These are phyloP conservation scores for Tephrocybe sp. DNA, from an alignment of 768 basidiomycete species.

Conservation along the genomic window DNA sequence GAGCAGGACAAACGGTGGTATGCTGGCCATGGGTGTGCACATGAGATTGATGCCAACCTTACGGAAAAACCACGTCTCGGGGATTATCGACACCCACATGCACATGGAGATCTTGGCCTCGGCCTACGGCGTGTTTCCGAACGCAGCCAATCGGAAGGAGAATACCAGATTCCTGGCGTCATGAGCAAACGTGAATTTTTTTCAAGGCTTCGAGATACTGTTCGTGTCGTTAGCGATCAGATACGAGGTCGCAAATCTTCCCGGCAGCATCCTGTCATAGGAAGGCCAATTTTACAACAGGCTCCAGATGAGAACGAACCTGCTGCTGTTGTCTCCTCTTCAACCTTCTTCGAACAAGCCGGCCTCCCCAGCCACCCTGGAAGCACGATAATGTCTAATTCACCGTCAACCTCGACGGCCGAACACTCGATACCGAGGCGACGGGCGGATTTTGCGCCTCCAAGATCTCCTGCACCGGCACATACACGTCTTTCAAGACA, in stretches of 20 bases:
- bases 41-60: slow-evolving; percentile 14
- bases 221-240: slow-evolving; percentile 67
- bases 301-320: slow-evolving; percentile 10
- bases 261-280: slow-evolving; percentile 48
- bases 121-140: slow-evolving; percentile 51
- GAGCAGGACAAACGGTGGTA: slow-evolving; percentile 72
- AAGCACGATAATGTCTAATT: slow-evolving; percentile 50
- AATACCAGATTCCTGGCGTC: slow-evolving; percentile 44
- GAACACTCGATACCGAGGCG: slow-evolving; percentile 64
- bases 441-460: slow-evolving; percentile 67
- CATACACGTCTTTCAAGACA: slow-evolving; percentile 34
- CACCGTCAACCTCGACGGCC: slow-evolving; percentile 65
- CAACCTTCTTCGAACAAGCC: slow-evolving; percentile 41
- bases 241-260: slow-evolving; percentile 31
- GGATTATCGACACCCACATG: slow-evolving; percentile 12
- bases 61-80: slow-evolving; percentile 10
- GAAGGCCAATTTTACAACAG: slow-evolving; percentile 49
- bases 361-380: slow-evolving; percentile 37
- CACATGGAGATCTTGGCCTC: slow-evolving; percentile 37
- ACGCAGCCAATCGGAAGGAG: slow-evolving; percentile 32
- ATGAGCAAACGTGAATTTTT: slow-evolving; percentile 74
- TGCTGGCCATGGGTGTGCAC: slow-evolving; percentile 29
- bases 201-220: slow-evolving; percentile 57
- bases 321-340: slow-evolving; percentile 28
- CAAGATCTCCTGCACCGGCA: slow-evolving; percentile 42